A percentile compares a stretch with the other conserved stretches of the same genome.
Conservation (phyloP, 805 yeast genomes). For the Wickerhamiella sergipiensis region DNA sequence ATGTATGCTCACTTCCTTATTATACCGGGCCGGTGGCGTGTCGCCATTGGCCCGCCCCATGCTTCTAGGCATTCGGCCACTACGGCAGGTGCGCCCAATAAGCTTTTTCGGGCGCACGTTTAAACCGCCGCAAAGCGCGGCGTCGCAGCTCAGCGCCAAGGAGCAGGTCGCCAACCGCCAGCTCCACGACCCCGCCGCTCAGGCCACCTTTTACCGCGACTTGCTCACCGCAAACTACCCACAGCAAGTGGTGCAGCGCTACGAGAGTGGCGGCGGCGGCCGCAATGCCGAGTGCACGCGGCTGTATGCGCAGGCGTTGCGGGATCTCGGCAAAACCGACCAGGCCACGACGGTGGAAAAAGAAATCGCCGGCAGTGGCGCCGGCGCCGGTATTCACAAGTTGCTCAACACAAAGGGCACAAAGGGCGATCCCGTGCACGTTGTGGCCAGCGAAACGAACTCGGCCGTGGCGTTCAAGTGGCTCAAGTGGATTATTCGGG, state of each 20-base stretch:
- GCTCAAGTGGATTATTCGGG: slow-evolving; percentile 77
- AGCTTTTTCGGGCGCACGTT: not conserved
- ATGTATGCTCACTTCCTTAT: not conserved
- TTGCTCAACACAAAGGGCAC: slow-evolving; percentile 16
- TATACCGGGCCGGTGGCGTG: not conserved
- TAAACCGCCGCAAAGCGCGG: not conserved
- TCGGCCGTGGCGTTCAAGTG: slow-evolving; percentile 68
- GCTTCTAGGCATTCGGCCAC: not conserved
- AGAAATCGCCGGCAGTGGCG: not conserved
- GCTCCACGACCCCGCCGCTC: slow-evolving; percentile 51
- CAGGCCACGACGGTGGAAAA: not conserved
- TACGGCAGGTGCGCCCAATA: not conserved
- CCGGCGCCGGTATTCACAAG: not conserved
- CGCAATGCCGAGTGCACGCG: slow-evolving; percentile 64
- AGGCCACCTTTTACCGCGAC: slow-evolving; percentile 70
- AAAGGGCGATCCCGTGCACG: slow-evolving; percentile 72
- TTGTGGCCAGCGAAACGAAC: slow-evolving; percentile 77
- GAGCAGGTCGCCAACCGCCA: slow-evolving; percentile 83
- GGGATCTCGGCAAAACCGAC: slow-evolving; percentile 41
- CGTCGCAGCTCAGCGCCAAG: slow-evolving; percentile 37
- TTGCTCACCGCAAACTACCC: slow-evolving; percentile 76
- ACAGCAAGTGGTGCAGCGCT: slow-evolving; percentile 89
- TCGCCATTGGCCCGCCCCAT: not conserved
- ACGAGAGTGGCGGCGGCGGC: slow-evolving; percentile 89
- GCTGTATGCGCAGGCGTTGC: slow-evolving; percentile 69